Base-by-base conservation (phyloP, 495 filamentous ascomycete species). In the Geopyxis carbonaria region DNA sequence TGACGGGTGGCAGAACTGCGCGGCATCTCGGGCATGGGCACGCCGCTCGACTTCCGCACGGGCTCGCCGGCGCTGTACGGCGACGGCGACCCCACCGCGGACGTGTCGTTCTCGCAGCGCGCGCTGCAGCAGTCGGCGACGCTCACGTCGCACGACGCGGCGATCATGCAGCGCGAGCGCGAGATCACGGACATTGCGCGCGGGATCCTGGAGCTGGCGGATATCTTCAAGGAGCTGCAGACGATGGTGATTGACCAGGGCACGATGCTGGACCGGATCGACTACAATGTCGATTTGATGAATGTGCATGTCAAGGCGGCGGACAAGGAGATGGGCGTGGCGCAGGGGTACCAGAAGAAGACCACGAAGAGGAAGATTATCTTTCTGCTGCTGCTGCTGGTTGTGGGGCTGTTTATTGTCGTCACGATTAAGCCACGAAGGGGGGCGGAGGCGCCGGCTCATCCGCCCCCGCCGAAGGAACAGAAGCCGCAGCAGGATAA, bases 161-260 rank as follows among this genome's bases (percentile, higher is more conserved):
- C 70, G 10, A 97, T 97, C 48, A 73, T 75, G 40, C 89, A 94
- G 55, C 79, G 89, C 38, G 89, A 97, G 60, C 71, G 76, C n/a
- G 89, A 94, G 55, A 97, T 97, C 59, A 89, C 86, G 43, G 83
- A 93, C 44, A 95, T 97, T 44, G 89, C 89, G 0, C 84, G 92
- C 51, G 89, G 89, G 29, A 93, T 97, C 57, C 93, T 97, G 50
- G 91, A 95, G 47, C 67, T 97, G 2, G 77, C 85, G 1, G 85
- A 93, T 55, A 84, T 97, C 28, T 97, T 97, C 65, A 82, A 87
- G 31, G 91, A 95, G 45, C 61, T 97, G 14, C 91, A 97, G 54
- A 73, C 67, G 15, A 93, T 97, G 85, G 77, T 97, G 40, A 97
- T 97, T 43, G 89, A 97, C 58, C 89, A 97, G 60, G 89, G 89